A percentile compares a stretch with the other conserved stretches of the same genome.
Evolutionary conservation across 108 stramenopile genomes (phyloP).

Genomic region (Stephanodiscus triporus): DNA sequence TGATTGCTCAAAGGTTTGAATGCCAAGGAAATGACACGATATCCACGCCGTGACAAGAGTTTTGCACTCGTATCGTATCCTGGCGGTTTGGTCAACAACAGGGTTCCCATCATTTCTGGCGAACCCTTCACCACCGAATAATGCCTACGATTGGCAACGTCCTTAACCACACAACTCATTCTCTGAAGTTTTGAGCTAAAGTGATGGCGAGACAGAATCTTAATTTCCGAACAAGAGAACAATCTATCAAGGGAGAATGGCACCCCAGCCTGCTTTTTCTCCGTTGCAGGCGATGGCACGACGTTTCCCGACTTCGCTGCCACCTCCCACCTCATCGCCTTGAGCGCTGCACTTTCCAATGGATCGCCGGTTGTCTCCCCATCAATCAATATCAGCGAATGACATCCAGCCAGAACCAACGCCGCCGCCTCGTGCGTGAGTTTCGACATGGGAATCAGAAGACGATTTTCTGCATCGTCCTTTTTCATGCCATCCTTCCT

Average conservation of each 20-base stretch:
- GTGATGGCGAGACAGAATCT: conserved; percentile 92
- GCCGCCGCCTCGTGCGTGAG: conserved; percentile 64
- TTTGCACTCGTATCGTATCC: conserved; percentile 80
- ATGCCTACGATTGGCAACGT: conserved; percentile 44
- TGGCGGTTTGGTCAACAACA: conserved; percentile 66
- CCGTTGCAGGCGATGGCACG: conserved; percentile 61
- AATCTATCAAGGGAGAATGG: conserved; percentile 39
- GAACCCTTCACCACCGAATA: conserved; percentile 95
- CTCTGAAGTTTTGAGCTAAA: conserved; percentile 97
- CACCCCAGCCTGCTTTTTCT: conserved; percentile 62
- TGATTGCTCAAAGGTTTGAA: conserved; percentile 67
- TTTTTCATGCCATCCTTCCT: conserved; percentile 53
- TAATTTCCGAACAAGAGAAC: conserved; percentile 48
- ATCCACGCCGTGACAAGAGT: conserved; percentile 77
- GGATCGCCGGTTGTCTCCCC: conserved; percentile 93
- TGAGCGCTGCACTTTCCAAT: conserved; percentile 83
- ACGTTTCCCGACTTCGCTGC: conserved; percentile 56
- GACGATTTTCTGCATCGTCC: conserved; percentile 34
- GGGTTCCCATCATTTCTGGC: conserved; percentile 92
- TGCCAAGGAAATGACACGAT: conserved; percentile 93
- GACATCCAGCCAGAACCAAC: conserved; percentile 90
- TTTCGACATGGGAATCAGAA: conserved; percentile 82
- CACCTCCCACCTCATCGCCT: conserved; percentile 84
- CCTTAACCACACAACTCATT: conserved; percentile 94
- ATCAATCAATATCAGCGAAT: conserved; percentile 86